Conservation (phyloP, 192 early-diverging fungal species). For the Coemansia reversa region DNA sequence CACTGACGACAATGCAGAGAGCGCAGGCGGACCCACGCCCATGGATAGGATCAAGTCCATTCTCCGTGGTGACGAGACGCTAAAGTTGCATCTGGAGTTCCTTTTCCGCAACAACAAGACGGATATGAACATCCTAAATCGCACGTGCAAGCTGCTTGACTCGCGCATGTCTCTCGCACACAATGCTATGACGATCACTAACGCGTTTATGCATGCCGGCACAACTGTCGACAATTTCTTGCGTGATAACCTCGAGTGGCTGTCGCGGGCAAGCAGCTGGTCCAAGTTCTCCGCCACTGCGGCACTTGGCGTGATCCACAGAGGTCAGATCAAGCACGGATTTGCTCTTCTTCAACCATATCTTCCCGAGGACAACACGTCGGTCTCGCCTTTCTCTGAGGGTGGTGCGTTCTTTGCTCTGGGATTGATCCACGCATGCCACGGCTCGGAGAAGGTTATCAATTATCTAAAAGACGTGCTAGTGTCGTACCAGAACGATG, state of each 20-base stretch:
- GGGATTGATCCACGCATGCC: constrained; percentile 96
- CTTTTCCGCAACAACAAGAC: constrained; percentile 94
- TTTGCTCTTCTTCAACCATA: constrained; percentile 86
- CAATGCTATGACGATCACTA: constrained; percentile 92
- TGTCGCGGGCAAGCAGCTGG: constrained; percentile 96
- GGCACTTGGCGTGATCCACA: constrained; percentile 96
- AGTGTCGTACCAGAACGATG: constrained; percentile 63
- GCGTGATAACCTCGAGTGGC: constrained; percentile 96
- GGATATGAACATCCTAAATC: constrained; percentile 93
- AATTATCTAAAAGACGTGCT: constrained; percentile 81
- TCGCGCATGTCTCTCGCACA: constrained; percentile 90
- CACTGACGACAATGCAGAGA: constrained; percentile 7
- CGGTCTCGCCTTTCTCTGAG: constrained; percentile 87
- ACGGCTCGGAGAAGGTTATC: constrained; percentile 75
- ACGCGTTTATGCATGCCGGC: constrained; percentile 97
- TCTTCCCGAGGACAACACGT: constrained; percentile 88
- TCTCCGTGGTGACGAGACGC: constrained; percentile 86
- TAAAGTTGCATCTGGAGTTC: constrained; percentile 92
- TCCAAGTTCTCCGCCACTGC: constrained; percentile 99
- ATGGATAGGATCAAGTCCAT: constrained; percentile 73
- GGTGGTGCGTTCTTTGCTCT: constrained; percentile 97
- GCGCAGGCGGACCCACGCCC: constrained; percentile 17
- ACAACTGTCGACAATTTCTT: constrained; percentile 98
- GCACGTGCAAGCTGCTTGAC: constrained; percentile 85
- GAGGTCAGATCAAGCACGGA: constrained; percentile 88